These are phyloP conservation scores for Tuber microsphaerosporum DNA, from an alignment of 495 filamentous ascomycete species.

Conservation along the genomic window DNA sequence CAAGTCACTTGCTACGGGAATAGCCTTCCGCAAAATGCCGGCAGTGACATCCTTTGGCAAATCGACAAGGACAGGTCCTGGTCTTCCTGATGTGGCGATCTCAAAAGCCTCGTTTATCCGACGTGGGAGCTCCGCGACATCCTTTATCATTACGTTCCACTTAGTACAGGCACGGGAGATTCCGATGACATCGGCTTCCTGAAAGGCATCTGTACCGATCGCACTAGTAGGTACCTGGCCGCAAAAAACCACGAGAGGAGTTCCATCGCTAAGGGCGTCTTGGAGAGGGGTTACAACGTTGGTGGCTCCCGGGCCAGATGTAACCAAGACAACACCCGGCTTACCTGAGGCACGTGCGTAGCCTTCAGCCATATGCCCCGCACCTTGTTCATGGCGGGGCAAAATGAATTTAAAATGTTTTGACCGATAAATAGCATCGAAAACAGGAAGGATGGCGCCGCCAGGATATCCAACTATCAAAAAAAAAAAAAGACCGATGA, in stretches of 20 bases:
- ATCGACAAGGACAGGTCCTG: conserved; percentile 73
- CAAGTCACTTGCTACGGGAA: conserved; percentile 58
- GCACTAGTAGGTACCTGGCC: conserved; percentile 67
- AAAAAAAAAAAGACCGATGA: conserved; percentile 16
- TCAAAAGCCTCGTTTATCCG: conserved; percentile 81
- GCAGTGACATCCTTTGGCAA: conserved; percentile 73
- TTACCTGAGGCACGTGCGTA: conserved; percentile 69
- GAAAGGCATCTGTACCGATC: conserved; percentile 74
- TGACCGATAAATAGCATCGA: conserved; percentile 76
- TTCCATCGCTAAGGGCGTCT: conserved; percentile 70
- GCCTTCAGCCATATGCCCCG: conserved; percentile 74
- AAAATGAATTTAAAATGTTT: conserved; percentile 73
- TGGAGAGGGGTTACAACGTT: conserved; percentile 75
- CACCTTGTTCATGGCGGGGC: conserved; percentile 71
- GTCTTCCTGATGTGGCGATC: conserved; percentile 67
- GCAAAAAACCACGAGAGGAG: conserved; percentile 69
- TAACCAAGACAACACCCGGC: conserved; percentile 71
- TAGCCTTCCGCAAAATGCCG: conserved; percentile 57
- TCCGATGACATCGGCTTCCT: conserved; percentile 70
- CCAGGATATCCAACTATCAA: conserved; percentile 62
- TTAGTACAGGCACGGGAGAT: conserved; percentile 74
- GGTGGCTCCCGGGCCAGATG: conserved; percentile 70
- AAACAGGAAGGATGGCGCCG: conserved; percentile 75
- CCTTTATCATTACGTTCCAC: conserved; percentile 82
- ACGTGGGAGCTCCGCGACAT: conserved; percentile 65